Conservation (phyloP, 441 rosid species). For the Erodium chrysanthum region DNA sequence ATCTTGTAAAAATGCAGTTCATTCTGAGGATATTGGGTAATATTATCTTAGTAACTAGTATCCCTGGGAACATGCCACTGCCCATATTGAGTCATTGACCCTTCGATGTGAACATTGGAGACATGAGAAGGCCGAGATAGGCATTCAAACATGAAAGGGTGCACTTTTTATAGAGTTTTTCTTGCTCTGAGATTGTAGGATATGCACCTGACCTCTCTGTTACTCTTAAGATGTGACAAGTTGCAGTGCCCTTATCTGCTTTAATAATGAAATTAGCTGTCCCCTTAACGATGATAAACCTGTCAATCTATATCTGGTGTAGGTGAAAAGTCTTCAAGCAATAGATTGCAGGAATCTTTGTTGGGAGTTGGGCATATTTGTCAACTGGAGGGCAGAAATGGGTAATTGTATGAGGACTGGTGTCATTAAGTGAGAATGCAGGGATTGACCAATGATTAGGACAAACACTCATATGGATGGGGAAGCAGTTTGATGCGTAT, state of each 20-base stretch:
- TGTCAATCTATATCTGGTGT: not conserved
- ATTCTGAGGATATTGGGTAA: not conserved
- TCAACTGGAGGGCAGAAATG: constrained; percentile 5
- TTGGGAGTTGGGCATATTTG: constrained; percentile 10
- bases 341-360: not conserved
- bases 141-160: not conserved
- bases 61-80: constrained; percentile 8
- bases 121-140: constrained; percentile 4
- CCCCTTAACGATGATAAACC: not conserved
- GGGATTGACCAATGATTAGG: constrained; percentile 2
- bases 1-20: constrained; percentile 1
- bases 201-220: not conserved
- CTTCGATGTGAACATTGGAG: not conserved
- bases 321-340: constrained; percentile 1
- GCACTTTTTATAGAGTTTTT: not conserved
- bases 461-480: not conserved
- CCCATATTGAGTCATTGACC: not conserved
- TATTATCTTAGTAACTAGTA: not conserved
- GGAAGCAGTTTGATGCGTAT: not conserved
- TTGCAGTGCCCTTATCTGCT: not conserved
- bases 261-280: not conserved
- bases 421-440: not conserved
- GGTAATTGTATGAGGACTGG: not conserved
- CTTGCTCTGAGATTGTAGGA: constrained; percentile 3
- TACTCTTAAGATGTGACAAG: not conserved